These are phyloP conservation scores for Trichosporon sp. DNA, from an alignment of 1,284 basidiomycete species.

Conservation along the genomic window DNA sequence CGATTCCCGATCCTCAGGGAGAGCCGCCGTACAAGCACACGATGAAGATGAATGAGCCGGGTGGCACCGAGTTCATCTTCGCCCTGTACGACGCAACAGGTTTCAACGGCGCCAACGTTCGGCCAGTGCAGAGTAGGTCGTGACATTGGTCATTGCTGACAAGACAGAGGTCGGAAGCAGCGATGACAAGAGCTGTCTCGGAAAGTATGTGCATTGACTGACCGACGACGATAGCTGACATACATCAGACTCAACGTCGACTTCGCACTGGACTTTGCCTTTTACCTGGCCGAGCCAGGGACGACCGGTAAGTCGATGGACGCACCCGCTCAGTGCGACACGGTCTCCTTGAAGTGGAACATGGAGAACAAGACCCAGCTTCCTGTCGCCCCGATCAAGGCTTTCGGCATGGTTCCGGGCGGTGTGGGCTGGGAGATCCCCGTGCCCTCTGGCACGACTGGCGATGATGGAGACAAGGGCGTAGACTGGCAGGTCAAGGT, in stretches of 20 bases:
- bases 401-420: conserved; percentile 48
- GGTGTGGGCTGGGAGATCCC: conserved; percentile 47
- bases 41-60: conserved; percentile 42
- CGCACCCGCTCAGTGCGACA: conserved; percentile 41
- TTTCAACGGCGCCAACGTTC: conserved; percentile 48
- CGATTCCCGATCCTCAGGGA: conserved; percentile 38
- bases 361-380: conserved; percentile 30
- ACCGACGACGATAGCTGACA: background rate
- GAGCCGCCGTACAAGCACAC: conserved; percentile 34
- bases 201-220: conserved; percentile 23
- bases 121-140: conserved; percentile 44
- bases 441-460: conserved; percentile 29
- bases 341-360: conserved; percentile 43
- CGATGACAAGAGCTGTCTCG: conserved; percentile 39
- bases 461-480: background rate
- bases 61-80: conserved; percentile 44
- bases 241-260: conserved; percentile 29
- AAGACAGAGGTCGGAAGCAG: conserved; percentile 25
- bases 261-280: conserved; percentile 43
- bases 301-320: conserved; percentile 29
- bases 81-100: conserved; percentile 49
- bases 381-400: conserved; percentile 37
- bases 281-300: conserved; percentile 32
- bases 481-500: conserved; percentile 48
- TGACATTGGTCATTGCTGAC: background rate